Base-by-base conservation (phyloP, 2,329 filamentous ascomycete species). In the Blastomyces parvus region DNA sequence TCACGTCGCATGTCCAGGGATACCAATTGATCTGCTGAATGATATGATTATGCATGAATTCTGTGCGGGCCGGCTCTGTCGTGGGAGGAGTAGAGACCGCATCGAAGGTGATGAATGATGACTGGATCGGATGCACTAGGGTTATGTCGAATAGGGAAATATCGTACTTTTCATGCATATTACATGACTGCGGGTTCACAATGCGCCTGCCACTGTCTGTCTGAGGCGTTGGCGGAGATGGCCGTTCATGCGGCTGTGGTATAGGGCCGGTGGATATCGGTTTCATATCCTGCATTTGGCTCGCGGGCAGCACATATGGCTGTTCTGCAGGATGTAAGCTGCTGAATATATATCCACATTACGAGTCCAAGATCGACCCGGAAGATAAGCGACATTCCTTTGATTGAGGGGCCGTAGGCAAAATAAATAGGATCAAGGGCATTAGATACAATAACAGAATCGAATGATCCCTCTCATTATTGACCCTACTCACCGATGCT, bases 1-100 rank as follows among this genome's bases (percentile, higher is more conserved):
- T 57, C 22, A 57, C n/a, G 33, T 57, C 55, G 55, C 55, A 57
- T 57, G 55, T 57, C 55, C 55, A 57, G n/a, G 55, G 55, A 42
- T 57, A 57, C 55, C 55, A 57, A 36, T 57, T 40, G 19, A 57
- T 40, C 55, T 57, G 55, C 36, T 57, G 55, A 22, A 57, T 57
- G 55, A 57, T 40, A 42, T 42, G 36, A 36, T 57, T 57, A 6
- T 40, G n/a, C 9, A 57, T 42, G 55, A 57, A 57, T 25, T 57
- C 55, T 36, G 33, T 40, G 36, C 55, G 55, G 1, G 55, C 55
- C 22, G 55, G 55, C 22, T 57, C 55, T 11, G 55, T 57, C 55
- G 36, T 22, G n/a, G 55, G 55, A 38, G 55, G 55, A 57, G 55
- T 17, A 36, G 55, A 19, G 19, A 17, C 55, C 3, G 25, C 11